These are phyloP conservation scores for Alternaria dauci DNA, from an alignment of 2,329 filamentous ascomycete species.

Conservation along the genomic window DNA sequence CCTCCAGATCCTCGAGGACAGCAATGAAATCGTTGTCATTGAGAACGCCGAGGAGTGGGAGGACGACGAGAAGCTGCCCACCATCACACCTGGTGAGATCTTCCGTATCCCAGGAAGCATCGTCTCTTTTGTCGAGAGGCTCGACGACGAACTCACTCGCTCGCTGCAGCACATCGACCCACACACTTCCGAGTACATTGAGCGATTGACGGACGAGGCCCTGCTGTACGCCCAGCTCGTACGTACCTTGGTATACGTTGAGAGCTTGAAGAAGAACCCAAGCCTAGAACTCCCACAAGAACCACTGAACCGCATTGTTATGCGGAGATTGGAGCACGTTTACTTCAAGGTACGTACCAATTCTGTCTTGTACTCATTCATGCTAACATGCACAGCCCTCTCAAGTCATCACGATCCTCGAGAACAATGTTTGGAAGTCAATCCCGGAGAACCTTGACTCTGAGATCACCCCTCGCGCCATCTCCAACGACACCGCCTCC, in stretches of 20 bases:
- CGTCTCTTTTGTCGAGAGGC: conserved; percentile 90
- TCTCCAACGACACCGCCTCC: conserved; percentile 72
- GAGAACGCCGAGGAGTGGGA: conserved; percentile 98
- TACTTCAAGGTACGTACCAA: conserved; percentile 85
- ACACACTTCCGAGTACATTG: conserved; percentile 98
- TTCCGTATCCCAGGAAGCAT: conserved; percentile 94
- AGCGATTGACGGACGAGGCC: conserved; percentile 89
- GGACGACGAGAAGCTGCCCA: conserved; percentile 93
- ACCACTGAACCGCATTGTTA: conserved; percentile 88
- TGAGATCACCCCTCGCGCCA: conserved; percentile 76
- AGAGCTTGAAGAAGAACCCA: conserved; percentile 75
- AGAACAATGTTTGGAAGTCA: conserved; percentile 91
- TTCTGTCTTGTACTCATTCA: not conserved
- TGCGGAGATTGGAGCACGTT: conserved; percentile 93
- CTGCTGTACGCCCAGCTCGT: conserved; percentile 92
- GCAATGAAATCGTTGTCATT: conserved; percentile 82
- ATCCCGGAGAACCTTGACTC: conserved; percentile 77
- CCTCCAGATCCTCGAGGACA: conserved; percentile 79
- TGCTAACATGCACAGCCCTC: conserved; percentile 68
- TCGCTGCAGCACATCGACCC: conserved; percentile 98
- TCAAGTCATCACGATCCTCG: conserved; percentile 90
- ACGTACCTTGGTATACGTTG: conserved; percentile 86
- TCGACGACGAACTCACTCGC: conserved; percentile 96
- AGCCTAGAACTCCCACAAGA: conserved; percentile 81
- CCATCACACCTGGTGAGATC: conserved; percentile 75